Evolutionary conservation across 2,329 filamentous ascomycete species (phyloP), one percentile per base, ranked within the genome.

Genomic region (Blastomyces parvus): DNA sequence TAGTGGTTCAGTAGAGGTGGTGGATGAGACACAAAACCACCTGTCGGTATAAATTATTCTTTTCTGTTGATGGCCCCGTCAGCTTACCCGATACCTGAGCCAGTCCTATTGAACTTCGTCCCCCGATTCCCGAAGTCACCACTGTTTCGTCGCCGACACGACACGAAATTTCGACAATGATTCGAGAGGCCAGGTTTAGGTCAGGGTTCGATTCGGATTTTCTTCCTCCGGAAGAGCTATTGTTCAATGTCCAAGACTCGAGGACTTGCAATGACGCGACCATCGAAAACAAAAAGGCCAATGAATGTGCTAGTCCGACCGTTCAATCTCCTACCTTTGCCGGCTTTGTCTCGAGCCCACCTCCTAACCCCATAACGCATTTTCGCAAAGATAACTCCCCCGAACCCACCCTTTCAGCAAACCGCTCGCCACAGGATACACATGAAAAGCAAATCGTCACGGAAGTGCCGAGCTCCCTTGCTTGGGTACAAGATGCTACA

Each of bases 131-230:
- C 13, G 58, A 64, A 42, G 48, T 36, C 9, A 22, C 53, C 14
- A 55, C 61, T 17, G 68, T 75, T 22, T 74, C 71, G 65, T 64
- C 76, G 66, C 69, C 75, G 67, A 69, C 74, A 66, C 72, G 74
- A 52, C 62, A 71, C 13, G 75, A 80, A 30, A 80, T 81, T 48
- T 76, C 75, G 57, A 68, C 75, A 52, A 70, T 82, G 58, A 82
- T 82, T 50, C 76, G 74, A 59, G 77, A 82, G 58, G 80, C 79
- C 17, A 80, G 80, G 3, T 82, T 81, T 68, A 73, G 78, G 44
- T 78, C 78, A 27, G 75, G 75, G 22, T 67, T 82, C 53, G 75
- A 78, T 59, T 77, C 78, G 3, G 74, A 79, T 17, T 62, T 72
- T 46, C 64, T 67, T 22, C 56, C 30, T 17, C 60, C 61, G 22